Evolutionary conservation across 257 asterid species (phyloP).

Genomic region (Nicotiana otophora): DNA sequence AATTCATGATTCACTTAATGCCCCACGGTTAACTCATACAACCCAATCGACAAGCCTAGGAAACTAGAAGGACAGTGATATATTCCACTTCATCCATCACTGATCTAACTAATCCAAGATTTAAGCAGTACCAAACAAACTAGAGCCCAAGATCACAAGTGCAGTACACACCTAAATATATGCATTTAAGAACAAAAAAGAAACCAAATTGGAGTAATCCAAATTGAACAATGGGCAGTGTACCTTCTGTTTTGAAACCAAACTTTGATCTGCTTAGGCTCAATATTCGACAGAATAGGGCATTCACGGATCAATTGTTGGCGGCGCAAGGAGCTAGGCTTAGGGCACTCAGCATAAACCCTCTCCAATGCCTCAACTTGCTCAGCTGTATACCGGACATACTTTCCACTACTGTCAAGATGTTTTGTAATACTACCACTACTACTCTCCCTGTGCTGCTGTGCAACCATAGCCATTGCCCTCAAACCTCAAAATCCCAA

Average conservation of each 20-base stretch:
- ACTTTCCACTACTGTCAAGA: conserved; percentile 70
- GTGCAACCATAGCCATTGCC: conserved; percentile 87
- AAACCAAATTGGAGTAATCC: neutral
- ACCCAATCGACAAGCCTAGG: neutral
- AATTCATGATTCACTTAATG: neutral
- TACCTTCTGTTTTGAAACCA: conserved; percentile 98
- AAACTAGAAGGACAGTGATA: neutral
- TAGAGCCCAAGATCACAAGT: neutral
- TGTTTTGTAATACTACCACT: conserved; percentile 72
- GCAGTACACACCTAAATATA: neutral
- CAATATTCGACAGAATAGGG: conserved; percentile 76
- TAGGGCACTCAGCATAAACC: conserved; percentile 84
- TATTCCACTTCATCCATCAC: neutral
- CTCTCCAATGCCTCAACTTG: conserved; percentile 95
- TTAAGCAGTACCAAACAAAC: neutral
- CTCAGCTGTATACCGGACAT: conserved; percentile 85
- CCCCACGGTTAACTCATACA: too few relatives aligned
- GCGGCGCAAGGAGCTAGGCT: conserved; percentile 79
- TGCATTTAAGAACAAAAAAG: neutral
- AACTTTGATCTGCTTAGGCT: conserved; percentile 91
- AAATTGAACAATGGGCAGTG: neutral
- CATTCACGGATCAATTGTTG: conserved; percentile 89
- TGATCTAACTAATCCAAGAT: neutral
- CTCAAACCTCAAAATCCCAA: neutral
- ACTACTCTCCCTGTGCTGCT: conserved; percentile 76